Percentiles rank a stretch among this genome's conserved stretches.
Evolutionary conservation across 495 filamentous ascomycete genomes (phyloP).

Genomic region (Talaromyces adpressus): DNA sequence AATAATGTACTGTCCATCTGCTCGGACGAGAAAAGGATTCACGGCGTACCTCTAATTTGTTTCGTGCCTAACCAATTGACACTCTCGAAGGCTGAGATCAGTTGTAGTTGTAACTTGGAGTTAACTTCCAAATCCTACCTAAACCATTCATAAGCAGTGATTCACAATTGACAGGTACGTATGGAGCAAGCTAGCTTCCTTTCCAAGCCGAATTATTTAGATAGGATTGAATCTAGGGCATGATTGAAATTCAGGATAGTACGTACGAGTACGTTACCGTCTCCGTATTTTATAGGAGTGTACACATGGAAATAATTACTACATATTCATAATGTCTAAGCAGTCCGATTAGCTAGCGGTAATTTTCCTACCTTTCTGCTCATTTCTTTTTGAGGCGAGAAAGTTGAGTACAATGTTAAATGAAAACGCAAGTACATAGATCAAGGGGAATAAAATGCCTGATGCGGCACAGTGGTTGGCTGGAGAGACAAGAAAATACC

Average conservation of each 20-base stretch:
- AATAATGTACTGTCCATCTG: neutral
- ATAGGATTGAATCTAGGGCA: neutral
- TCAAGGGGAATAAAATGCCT: neutral
- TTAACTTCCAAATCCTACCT: constrained; percentile 3
- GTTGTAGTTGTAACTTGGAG: neutral
- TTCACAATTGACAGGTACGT: neutral
- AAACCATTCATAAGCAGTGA: neutral
- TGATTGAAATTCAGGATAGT: neutral
- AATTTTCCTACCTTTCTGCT: constrained; percentile 3
- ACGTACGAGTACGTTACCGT: neutral
- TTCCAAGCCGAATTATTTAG: neutral
- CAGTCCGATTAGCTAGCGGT: constrained; percentile 4
- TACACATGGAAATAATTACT: neutral
- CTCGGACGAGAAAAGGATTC: neutral
- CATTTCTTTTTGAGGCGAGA: neutral
- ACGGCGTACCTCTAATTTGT: neutral
- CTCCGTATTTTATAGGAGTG: neutral
- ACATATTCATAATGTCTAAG: neutral
- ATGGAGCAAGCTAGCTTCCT: neutral
- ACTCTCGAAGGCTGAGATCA: neutral
- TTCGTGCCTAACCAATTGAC: constrained; percentile 7
- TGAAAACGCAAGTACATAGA: neutral
- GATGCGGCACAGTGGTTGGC: neutral
- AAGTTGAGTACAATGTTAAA: neutral
- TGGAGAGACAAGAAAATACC: neutral